Evolutionary conservation across 163 green algal genomes (phyloP).

Genomic region (Smithsoniella earleae): DNA sequence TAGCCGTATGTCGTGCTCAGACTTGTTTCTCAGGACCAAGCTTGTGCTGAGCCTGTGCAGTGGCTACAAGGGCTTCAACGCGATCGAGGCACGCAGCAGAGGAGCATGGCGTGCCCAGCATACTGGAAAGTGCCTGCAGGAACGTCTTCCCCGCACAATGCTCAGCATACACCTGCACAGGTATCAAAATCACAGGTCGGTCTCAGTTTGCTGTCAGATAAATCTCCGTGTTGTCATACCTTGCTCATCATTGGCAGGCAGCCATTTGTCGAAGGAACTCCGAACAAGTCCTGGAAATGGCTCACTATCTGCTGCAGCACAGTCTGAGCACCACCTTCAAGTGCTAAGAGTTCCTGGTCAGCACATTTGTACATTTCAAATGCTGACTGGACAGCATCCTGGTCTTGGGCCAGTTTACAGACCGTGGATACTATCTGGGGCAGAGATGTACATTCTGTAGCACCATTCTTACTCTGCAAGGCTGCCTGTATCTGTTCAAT

Average conservation of each 20-base stretch:
- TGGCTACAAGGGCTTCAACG: too few species aligned
- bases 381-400: conserved; percentile 16
- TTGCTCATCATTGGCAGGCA: conserved; percentile 52
- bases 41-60: too few species aligned
- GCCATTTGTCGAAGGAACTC: conserved; percentile 44
- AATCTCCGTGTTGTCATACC: conserved; percentile 20
- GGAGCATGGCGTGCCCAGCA: conserved; percentile 46
- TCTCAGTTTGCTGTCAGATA: not conserved
- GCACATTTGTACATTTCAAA: conserved; percentile 36
- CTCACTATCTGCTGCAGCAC: conserved; percentile 48
- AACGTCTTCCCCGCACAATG: conserved; percentile 54
- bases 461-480: not conserved
- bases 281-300: conserved; percentile 60
- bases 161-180: conserved; percentile 47
- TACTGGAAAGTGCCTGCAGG: conserved; percentile 35
- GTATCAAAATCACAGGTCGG: not conserved
- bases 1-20: too few species aligned
- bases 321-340: conserved; percentile 43
- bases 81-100: conserved; percentile 38
- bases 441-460: not conserved
- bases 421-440: conserved; percentile 38
- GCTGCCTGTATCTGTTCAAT: not conserved
- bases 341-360: conserved; percentile 33
- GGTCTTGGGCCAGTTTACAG: conserved; percentile 39
- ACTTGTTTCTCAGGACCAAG: too few species aligned